Percentiles rank a stretch among this genome's conserved stretches.
Conservation (phyloP, 169 alveolate species). For the Plasmodium knowlesi region DNA sequence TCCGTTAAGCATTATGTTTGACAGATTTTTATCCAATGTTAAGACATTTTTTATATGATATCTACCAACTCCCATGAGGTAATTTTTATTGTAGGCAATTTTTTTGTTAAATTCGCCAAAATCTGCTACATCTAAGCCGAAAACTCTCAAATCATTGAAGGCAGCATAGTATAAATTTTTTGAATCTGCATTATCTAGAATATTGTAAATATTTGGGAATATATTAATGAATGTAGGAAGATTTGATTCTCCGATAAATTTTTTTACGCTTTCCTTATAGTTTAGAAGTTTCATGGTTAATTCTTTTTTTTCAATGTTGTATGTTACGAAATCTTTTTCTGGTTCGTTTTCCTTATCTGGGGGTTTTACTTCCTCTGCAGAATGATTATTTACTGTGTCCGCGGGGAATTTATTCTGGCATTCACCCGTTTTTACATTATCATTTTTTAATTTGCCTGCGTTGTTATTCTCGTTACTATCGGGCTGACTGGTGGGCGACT, state of each 20-base stretch:
- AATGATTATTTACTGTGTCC: not conserved
- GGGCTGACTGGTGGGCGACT: not conserved
- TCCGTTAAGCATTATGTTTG: constrained; percentile 10
- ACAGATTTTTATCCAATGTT: constrained; percentile 66
- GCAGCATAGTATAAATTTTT: constrained; percentile 68
- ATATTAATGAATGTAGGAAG: constrained; percentile 77
- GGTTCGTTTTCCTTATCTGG: not conserved
- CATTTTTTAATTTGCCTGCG: not conserved
- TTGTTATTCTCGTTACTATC: not conserved
- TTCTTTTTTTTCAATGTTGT: constrained; percentile 59
- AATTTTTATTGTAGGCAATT: constrained; percentile 68
- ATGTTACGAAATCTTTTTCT: constrained; percentile 32
- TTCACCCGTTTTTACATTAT: not conserved
- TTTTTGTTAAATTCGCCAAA: constrained; percentile 76
- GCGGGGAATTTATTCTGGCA: not conserved
- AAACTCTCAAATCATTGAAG: constrained; percentile 75
- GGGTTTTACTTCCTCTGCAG: not conserved
- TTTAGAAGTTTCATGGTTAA: constrained; percentile 57
- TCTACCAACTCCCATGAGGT: constrained; percentile 78
- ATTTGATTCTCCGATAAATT: constrained; percentile 79
- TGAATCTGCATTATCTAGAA: constrained; percentile 77
- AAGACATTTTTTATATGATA: constrained; percentile 75
- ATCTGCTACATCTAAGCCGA: constrained; percentile 80
- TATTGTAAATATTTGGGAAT: constrained; percentile 77
- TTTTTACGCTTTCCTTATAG: constrained; percentile 77